Percentiles rank a stretch among this genome's conserved stretches.
These are phyloP conservation scores for Trichomonas tenax DNA, from an alignment of 208 protist species.

Conservation along the genomic window DNA sequence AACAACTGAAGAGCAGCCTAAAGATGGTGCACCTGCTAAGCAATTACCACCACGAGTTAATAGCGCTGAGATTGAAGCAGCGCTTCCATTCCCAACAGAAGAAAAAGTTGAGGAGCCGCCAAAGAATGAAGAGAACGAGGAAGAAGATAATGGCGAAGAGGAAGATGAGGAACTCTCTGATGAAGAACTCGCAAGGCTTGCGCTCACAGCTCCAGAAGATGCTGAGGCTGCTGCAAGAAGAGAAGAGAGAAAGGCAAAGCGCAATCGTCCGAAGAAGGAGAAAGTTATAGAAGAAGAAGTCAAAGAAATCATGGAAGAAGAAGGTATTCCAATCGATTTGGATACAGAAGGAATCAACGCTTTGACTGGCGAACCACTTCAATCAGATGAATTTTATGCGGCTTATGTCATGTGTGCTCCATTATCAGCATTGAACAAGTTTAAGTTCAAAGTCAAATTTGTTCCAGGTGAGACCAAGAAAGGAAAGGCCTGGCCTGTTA, in stretches of 20 bases:
- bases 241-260: background rate
- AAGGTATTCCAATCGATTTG: background rate
- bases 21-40: background rate
- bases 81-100: background rate
- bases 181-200: background rate
- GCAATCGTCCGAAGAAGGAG: background rate
- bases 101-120: background rate
- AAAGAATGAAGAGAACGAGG: background rate
- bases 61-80: background rate
- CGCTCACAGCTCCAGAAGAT: background rate
- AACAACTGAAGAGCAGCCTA: background rate
- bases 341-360: background rate
- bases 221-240: background rate
- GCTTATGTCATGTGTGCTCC: background rate
- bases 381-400: background rate
- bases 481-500: slow-evolving; percentile 7
- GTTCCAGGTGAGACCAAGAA: slow-evolving; percentile 7
- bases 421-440: background rate
- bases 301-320: background rate
- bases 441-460: slow-evolving; percentile 5
- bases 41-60: too few species aligned
- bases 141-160: background rate
- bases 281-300: background rate
- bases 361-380: background rate
- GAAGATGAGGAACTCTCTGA: background rate